Percentiles rank a stretch among this genome's conserved stretches.
Conservation (phyloP, 192 early-diverging fungal genomes). For the Jimgerdemannia flammicorona region DNA sequence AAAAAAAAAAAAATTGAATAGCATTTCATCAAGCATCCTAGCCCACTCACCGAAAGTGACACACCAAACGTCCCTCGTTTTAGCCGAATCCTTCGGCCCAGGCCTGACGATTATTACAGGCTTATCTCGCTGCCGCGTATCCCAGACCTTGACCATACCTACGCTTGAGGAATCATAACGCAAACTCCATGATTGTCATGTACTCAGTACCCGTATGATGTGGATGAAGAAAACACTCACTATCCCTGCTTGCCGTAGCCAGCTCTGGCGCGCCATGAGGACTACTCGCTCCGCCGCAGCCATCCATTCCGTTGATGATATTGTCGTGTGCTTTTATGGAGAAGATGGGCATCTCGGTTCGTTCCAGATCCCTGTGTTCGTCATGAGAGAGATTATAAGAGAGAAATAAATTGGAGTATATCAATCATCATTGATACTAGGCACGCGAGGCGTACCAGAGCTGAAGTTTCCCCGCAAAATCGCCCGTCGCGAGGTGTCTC, state of each 20-base stretch:
- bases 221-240: slow-evolving; percentile 19
- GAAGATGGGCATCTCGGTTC: slow-evolving; percentile 48
- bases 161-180: neutral
- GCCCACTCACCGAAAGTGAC: slow-evolving; percentile 69
- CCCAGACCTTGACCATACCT: slow-evolving; percentile 75
- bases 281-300: slow-evolving; percentile 41
- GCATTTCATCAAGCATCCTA: slow-evolving; percentile 39
- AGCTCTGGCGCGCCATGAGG: slow-evolving; percentile 54
- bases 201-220: neutral
- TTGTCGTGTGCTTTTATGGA: slow-evolving; percentile 56
- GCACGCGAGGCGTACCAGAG: slow-evolving; percentile 30
- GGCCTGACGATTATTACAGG: slow-evolving; percentile 53
- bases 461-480: slow-evolving; percentile 59
- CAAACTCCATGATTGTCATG: neutral
- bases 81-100: slow-evolving; percentile 36
- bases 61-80: slow-evolving; percentile 57
- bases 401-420: neutral
- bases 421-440: neutral
- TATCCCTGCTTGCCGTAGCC: slow-evolving; percentile 67
- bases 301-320: slow-evolving; percentile 70
- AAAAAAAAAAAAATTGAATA: too few relatives aligned
- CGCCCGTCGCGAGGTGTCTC: slow-evolving; percentile 66
- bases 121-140: slow-evolving; percentile 56
- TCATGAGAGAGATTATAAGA: too few relatives aligned
- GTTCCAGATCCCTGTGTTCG: slow-evolving; percentile 54